Conservation (phyloP, 2,329 filamentous ascomycete genomes). For the Nemania sp. region DNA sequence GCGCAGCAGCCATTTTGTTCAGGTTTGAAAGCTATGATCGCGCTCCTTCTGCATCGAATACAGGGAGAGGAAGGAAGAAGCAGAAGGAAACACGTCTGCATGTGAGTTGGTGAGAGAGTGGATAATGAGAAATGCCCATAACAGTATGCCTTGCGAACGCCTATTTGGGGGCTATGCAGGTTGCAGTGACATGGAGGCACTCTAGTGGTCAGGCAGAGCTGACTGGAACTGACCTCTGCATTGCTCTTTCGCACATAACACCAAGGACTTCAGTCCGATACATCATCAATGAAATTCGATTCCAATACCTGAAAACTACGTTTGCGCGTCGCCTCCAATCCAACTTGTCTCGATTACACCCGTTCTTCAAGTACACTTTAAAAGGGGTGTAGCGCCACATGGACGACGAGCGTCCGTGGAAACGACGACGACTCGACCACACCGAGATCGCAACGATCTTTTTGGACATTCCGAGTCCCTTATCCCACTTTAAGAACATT, state of each 20-base stretch:
- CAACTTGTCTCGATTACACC: neutral
- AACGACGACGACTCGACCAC: conserved; percentile 9
- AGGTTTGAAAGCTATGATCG: neutral
- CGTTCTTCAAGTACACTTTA: neutral
- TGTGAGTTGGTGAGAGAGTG: neutral
- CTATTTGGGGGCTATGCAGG: conserved; percentile 3
- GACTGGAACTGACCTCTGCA: neutral
- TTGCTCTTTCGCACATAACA: neutral
- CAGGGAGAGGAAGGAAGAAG: neutral
- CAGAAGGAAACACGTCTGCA: neutral
- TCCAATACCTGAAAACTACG: neutral
- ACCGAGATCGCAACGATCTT: neutral
- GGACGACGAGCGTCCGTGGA: conserved; percentile 1
- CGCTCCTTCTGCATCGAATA: neutral
- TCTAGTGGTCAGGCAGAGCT: neutral
- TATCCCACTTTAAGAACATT: too few relatives aligned
- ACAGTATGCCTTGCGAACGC: conserved; percentile 1
- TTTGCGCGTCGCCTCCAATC: neutral
- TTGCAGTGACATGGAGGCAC: neutral
- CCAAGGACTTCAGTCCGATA: neutral
- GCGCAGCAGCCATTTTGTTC: neutral
- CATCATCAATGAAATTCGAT: neutral
- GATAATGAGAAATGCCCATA: neutral
- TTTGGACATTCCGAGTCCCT: too few relatives aligned
- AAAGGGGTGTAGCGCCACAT: neutral